phyloP scores from a whole-genome alignment of 805 yeast genomes.

The Cyberlindnera euphorbiiphila region DNA sequence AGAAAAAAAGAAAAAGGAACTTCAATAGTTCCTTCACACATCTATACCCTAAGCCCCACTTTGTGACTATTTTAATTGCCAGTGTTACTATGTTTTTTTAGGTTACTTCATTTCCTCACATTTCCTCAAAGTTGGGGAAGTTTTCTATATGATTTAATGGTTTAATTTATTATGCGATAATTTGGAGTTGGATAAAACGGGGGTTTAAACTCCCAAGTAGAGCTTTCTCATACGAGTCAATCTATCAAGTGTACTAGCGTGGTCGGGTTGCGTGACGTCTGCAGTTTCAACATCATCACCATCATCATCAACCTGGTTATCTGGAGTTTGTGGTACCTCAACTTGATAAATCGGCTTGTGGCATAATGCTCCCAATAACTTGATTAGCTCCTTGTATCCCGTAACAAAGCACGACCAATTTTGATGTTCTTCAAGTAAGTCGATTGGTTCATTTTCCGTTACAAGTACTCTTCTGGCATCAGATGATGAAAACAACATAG shows the following conservation, averaged over 20 bases:
- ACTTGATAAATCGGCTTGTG: not conserved
- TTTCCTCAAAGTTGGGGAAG: too few relatives aligned
- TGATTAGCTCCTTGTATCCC: slow-evolving; percentile 23
- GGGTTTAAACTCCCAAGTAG: slow-evolving; percentile 10
- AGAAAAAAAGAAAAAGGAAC: not conserved
- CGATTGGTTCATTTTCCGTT: slow-evolving; percentile 23
- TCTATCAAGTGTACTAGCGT: slow-evolving; percentile 6
- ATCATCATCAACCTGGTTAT: not conserved
- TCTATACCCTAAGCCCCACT: too few relatives aligned
- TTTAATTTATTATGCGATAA: not conserved
- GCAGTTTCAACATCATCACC: not conserved
- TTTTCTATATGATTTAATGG: too few relatives aligned
- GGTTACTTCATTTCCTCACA: too few relatives aligned
- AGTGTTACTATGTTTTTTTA: too few relatives aligned
- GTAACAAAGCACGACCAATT: slow-evolving; percentile 35
- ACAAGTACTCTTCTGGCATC: slow-evolving; percentile 35
- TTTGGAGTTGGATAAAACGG: too few relatives aligned
- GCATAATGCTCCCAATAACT: slow-evolving; percentile 5
- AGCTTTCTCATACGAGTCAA: slow-evolving; percentile 15
- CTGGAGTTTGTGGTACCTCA: slow-evolving; percentile 2
- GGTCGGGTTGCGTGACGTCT: not conserved
- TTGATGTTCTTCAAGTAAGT: slow-evolving; percentile 34
- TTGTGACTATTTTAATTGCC: too few relatives aligned
- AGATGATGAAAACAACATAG: slow-evolving; percentile 30
- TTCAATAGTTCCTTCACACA: not conserved